A percentile compares a stretch with the other conserved stretches of the same genome.
Evolutionary conservation across 441 rosid genomes (phyloP).

Genomic region (Caryocar brasiliense): DNA sequence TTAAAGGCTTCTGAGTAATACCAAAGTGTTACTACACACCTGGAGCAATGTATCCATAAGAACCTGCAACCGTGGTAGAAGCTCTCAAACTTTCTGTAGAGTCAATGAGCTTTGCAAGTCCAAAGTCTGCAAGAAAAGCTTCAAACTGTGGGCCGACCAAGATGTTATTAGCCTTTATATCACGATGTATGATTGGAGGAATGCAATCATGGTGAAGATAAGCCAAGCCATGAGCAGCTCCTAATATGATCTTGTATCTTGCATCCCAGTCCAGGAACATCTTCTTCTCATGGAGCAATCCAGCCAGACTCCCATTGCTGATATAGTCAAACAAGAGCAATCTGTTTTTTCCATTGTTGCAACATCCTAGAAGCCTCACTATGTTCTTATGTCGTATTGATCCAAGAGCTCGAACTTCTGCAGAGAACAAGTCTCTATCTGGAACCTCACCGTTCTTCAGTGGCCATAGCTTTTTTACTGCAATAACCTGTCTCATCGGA

Average conservation of each 20-base stretch:
- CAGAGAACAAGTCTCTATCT: constrained; percentile 52
- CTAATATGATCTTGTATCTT: constrained; percentile 52
- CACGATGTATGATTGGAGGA: constrained; percentile 61
- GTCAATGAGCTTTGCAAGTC: constrained; percentile 53
- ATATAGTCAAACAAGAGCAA: constrained; percentile 59
- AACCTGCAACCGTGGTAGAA: constrained; percentile 50
- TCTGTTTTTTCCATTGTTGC: constrained; percentile 47
- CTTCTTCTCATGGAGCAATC: constrained; percentile 44
- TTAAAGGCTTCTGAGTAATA: too few relatives aligned
- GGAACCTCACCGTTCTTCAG: constrained; percentile 35
- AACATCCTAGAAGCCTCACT: constrained; percentile 60
- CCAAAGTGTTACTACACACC: constrained; percentile 32
- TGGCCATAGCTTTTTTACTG: constrained; percentile 78
- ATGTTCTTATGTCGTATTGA: constrained; percentile 64
- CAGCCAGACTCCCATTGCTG: constrained; percentile 54
- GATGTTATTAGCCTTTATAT: constrained; percentile 62
- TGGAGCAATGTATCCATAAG: constrained; percentile 72
- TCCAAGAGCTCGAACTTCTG: constrained; percentile 60
- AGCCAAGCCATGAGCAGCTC: constrained; percentile 59
- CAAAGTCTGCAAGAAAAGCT: constrained; percentile 60
- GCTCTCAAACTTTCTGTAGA: constrained; percentile 35
- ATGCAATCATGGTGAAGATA: constrained; percentile 67
- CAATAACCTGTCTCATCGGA: constrained; percentile 40
- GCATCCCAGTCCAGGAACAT: constrained; percentile 51
- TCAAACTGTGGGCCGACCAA: constrained; percentile 55